Evolutionary conservation across 2,329 filamentous ascomycete species (phyloP).

Genomic region (Phialocephala sp.): DNA sequence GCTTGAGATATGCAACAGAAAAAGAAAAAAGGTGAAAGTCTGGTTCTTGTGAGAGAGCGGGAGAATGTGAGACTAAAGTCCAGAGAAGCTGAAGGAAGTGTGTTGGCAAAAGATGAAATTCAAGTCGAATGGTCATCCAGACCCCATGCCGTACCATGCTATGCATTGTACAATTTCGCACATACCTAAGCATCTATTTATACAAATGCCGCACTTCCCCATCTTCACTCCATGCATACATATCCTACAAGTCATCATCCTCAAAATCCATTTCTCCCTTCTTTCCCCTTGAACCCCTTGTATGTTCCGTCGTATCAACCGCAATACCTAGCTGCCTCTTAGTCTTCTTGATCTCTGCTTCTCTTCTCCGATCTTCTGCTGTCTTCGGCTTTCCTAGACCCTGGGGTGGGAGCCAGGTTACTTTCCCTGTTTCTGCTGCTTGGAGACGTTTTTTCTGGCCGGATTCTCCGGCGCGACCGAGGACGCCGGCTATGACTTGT

Average conservation of each 20-base stretch:
- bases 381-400: conserved; percentile 33
- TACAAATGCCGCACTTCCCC: background rate
- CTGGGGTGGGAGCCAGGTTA: conserved; percentile 62
- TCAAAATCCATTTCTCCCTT: background rate
- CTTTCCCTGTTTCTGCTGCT: conserved; percentile 63
- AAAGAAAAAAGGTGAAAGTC: background rate
- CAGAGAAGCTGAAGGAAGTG: background rate
- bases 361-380: background rate
- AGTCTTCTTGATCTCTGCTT: background rate
- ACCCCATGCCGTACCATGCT: background rate
- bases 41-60: background rate
- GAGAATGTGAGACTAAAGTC: background rate
- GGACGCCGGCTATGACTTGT: conserved; percentile 80
- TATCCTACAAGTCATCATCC: conserved; percentile 8
- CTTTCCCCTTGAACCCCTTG: background rate
- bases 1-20: background rate
- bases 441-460: conserved; percentile 72
- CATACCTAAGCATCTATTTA: conserved; percentile 2
- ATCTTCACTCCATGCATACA: background rate
- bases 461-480: conserved; percentile 82
- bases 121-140: background rate
- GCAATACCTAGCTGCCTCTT: background rate
- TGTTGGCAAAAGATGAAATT: background rate
- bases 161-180: conserved; percentile 7
- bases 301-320: background rate